Base-by-base conservation (phyloP, 768 basidiomycete genomes). In the Terana coerulea region DNA sequence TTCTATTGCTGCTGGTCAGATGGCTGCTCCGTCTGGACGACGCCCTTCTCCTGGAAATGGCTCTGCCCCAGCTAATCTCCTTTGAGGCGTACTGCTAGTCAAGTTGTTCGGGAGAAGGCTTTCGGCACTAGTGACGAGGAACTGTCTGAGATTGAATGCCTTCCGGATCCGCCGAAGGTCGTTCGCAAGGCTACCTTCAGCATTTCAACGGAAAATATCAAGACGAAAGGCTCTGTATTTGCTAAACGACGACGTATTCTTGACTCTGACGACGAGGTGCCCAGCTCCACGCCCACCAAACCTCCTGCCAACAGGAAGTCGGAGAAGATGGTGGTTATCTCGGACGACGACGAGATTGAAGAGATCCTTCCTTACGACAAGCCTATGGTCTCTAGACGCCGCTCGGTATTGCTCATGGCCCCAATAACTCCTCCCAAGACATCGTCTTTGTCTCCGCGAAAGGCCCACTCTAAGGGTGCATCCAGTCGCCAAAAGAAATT, bases 51-150 rank as follows among this genome's bases (percentile, higher is more conserved):
- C n/a, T n/a, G n/a, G n/a, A n/a, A n/a, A n/a, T n/a, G n/a, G n/a
- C n/a, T n/a, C n/a, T n/a, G n/a, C n/a, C n/a, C n/a, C n/a, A n/a
- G n/a, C n/a, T n/a, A n/a, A 15, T 39, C 45, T 10, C 49, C 52
- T 1, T 34, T 56, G 3, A 45, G 65, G 51, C 65, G 69, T 61
- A 54, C 59, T 40, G 21, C 48, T 40, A 50, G 26, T 24, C 61
- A 61, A 36, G 40, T 52, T 28, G 41, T 61, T 4, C 57, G 59
- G 15, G 61, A 59, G 3, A 47, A 41, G 1, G 56, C 49, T 2
- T 63, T 65, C 19, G 64, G 62, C 14, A 36, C 54, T 21, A 60
- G 59, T 35, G 59, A 61, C 31, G 59, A 62, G 35, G 64, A 62
- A 19, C 58, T 63, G 1, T 65, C 64, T 22, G 61, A 62, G 0